phyloP scores from a whole-genome alignment of 1,139 yeast species.

The Sugiyamaella japonica region DNA sequence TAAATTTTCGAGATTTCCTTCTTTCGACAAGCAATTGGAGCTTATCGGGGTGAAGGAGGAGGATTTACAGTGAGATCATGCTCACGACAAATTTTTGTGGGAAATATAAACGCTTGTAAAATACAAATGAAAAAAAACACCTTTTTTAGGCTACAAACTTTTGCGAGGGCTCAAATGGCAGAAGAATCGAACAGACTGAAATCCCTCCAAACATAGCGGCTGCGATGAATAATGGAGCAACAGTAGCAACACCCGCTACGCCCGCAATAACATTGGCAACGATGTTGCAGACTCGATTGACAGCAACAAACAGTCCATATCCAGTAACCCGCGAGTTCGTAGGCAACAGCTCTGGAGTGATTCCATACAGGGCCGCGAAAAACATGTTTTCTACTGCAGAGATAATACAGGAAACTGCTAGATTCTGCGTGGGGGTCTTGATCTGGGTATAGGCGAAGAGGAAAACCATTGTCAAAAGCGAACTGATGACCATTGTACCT shows the following conservation, averaged over 20 bases:
- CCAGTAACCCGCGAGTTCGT: conserved; percentile 58
- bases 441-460: conserved; percentile 59
- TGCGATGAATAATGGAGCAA: conserved; percentile 57
- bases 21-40: background rate
- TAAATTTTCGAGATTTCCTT: conserved; percentile 10
- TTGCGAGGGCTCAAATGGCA: conserved; percentile 51
- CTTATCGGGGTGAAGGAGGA: conserved; percentile 2
- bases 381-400: conserved; percentile 53
- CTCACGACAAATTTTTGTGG: background rate
- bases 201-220: conserved; percentile 52
- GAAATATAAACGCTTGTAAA: background rate
- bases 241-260: conserved; percentile 45
- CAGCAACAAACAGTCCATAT: conserved; percentile 50
- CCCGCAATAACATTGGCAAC: conserved; percentile 54
- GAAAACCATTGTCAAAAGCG: conserved; percentile 53
- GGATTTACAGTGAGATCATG: background rate
- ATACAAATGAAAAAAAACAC: background rate
- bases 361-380: conserved; percentile 56
- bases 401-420: conserved; percentile 54
- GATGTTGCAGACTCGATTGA: conserved; percentile 49
- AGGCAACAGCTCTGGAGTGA: conserved; percentile 60
- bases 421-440: conserved; percentile 50
- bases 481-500: conserved; percentile 57
- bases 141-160: conserved; percentile 17
- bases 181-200: conserved; percentile 45